A percentile compares a stretch with the other conserved stretches of the same genome.
phyloP scores from a whole-genome alignment of 2,329 filamentous ascomycete genomes.

The Rhinocladiella similis region DNA sequence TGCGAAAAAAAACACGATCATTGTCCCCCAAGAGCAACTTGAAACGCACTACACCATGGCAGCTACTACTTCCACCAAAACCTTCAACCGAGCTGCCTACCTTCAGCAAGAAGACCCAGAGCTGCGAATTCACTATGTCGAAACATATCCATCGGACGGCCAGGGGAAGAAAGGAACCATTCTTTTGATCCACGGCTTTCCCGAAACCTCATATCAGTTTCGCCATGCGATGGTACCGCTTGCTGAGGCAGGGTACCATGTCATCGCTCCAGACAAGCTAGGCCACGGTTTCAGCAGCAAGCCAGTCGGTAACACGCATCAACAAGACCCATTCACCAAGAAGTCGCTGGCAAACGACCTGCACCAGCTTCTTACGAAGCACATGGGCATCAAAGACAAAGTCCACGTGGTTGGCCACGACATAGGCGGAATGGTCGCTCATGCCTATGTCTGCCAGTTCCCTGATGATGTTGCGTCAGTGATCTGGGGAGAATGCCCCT shows the following conservation, averaged over 20 bases:
- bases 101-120: conserved; percentile 1
- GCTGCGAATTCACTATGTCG: conserved; percentile 12
- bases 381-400: conserved; percentile 38
- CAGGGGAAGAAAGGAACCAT: conserved; percentile 36
- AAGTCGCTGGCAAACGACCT: conserved; percentile 43
- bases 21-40: background rate
- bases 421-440: conserved; percentile 51
- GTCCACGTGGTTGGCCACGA: conserved; percentile 50
- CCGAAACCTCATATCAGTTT: conserved; percentile 49
- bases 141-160: background rate
- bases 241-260: conserved; percentile 34
- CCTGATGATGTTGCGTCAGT: conserved; percentile 36
- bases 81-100: background rate
- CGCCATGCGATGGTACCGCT: conserved; percentile 41
- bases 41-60: background rate
- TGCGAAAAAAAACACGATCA: background rate
- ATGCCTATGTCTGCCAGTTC: conserved; percentile 41
- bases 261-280: conserved; percentile 34
- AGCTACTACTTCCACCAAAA: background rate
- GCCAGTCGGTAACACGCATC: conserved; percentile 12
- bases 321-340: conserved; percentile 42
- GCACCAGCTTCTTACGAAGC: conserved; percentile 31
- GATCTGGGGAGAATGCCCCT: conserved; percentile 45
- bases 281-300: conserved; percentile 27
- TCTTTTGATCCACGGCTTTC: conserved; percentile 51